Conservation (phyloP, 163 green algal genomes). For the Scenedesmus sp. region DNA sequence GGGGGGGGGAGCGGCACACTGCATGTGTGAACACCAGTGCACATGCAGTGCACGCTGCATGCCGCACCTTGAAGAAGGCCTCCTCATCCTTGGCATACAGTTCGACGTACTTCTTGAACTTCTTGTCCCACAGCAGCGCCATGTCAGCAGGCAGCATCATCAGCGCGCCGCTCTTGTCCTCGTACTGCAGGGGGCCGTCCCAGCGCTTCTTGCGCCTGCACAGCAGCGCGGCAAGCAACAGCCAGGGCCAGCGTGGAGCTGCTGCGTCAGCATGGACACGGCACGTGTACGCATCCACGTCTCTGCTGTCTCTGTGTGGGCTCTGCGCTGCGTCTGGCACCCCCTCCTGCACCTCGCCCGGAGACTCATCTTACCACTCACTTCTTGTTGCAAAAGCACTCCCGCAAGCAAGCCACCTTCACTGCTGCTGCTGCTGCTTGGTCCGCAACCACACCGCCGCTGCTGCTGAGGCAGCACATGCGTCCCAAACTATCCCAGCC, state of each 20-base stretch:
- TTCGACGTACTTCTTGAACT: slow-evolving; percentile 77
- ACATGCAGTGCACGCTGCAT: neutral
- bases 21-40: too few relatives aligned
- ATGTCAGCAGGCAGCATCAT: slow-evolving; percentile 92
- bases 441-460: neutral
- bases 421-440: neutral
- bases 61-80: slow-evolving; percentile 75
- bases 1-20: too few relatives aligned
- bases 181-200: slow-evolving; percentile 88
- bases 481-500: too few relatives aligned
- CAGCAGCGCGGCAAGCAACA: neutral
- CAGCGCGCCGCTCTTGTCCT: slow-evolving; percentile 84
- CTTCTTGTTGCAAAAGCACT: slow-evolving; percentile 58
- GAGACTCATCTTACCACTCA: too few relatives aligned
- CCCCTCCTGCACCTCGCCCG: too few relatives aligned
- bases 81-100: slow-evolving; percentile 89
- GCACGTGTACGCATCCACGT: too few relatives aligned
- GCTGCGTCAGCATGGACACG: too few relatives aligned
- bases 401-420: neutral
- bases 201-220: slow-evolving; percentile 85
- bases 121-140: slow-evolving; percentile 80
- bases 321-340: too few relatives aligned
- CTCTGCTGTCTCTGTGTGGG: too few relatives aligned
- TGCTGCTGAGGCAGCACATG: too few relatives aligned
- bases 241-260: neutral